These are phyloP conservation scores for Hypholoma sublateritium DNA, from an alignment of 768 basidiomycete genomes.

Conservation along the genomic window DNA sequence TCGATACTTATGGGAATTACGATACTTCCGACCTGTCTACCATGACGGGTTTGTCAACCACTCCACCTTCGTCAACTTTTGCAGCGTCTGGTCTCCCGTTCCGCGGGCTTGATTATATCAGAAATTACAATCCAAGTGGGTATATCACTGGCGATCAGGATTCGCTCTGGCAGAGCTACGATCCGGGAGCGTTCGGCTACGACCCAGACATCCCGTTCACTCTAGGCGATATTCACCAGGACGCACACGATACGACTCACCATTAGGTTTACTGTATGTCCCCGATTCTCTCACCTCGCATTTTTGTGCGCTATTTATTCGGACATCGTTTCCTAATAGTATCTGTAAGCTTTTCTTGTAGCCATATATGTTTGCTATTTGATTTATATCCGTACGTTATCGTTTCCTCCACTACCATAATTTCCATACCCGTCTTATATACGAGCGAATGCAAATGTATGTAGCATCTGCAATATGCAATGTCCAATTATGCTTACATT, in stretches of 20 bases:
- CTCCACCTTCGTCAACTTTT: slow-evolving; percentile 65
- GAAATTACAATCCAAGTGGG: slow-evolving; percentile 66
- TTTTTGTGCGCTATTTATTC: slow-evolving; percentile 8
- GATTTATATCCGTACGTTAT: slow-evolving; percentile 6
- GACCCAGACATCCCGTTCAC: slow-evolving; percentile 81
- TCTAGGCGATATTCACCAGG: slow-evolving; percentile 41
- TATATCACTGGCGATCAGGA: slow-evolving; percentile 49
- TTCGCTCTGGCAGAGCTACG: slow-evolving; percentile 63
- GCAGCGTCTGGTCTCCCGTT: slow-evolving; percentile 78
- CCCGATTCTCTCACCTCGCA: background rate
- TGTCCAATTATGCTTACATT: background rate
- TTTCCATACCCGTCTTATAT: background rate
- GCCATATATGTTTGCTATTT: slow-evolving; percentile 10
- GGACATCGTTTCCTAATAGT: slow-evolving; percentile 7
- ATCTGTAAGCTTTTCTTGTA: slow-evolving; percentile 10
- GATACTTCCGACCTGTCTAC: slow-evolving; percentile 39
- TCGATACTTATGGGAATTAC: slow-evolving; percentile 39
- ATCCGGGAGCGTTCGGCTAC: slow-evolving; percentile 69
- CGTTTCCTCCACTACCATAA: slow-evolving; percentile 6
- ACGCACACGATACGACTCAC: slow-evolving; percentile 31
- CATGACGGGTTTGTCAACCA: slow-evolving; percentile 48
- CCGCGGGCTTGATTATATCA: slow-evolving; percentile 79
- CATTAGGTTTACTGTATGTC: slow-evolving; percentile 4
- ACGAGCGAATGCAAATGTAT: background rate
- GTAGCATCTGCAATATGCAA: slow-evolving; percentile 2